phyloP scores from a whole-genome alignment of 2,329 filamentous ascomycete genomes.

The Leptographium lundbergii region DNA sequence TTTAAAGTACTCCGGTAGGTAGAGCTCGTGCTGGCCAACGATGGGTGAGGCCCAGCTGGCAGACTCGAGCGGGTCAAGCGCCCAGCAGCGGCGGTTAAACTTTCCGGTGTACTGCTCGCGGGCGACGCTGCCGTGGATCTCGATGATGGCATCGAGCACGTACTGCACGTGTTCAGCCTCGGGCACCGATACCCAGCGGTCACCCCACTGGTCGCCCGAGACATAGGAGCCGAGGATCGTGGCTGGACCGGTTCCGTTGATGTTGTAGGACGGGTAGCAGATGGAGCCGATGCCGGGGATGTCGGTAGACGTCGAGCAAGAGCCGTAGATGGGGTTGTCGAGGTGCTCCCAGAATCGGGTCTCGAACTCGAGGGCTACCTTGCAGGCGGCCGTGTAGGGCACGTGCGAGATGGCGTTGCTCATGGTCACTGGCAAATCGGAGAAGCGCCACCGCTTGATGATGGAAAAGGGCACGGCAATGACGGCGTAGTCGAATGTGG shows the following conservation, averaged over 20 bases:
- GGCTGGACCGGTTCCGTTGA: conserved; percentile 51
- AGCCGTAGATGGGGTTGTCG: conserved; percentile 45
- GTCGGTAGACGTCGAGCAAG: conserved; percentile 43
- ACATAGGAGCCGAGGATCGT: conserved; percentile 49
- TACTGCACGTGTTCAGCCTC: conserved; percentile 50
- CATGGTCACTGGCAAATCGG: conserved; percentile 26
- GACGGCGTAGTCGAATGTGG: conserved; percentile 54
- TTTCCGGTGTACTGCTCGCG: conserved; percentile 51
- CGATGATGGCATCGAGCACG: conserved; percentile 51
- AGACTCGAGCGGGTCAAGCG: conserved; percentile 44
- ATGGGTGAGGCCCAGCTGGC: conserved; percentile 50
- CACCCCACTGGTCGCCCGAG: conserved; percentile 26
- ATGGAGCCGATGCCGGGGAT: conserved; percentile 48
- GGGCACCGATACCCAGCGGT: conserved; percentile 30
- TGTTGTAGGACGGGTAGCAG: conserved; percentile 55
- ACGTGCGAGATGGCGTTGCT: conserved; percentile 33
- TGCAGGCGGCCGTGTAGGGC: conserved; percentile 34
- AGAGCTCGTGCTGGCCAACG: conserved; percentile 55
- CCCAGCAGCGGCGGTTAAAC: conserved; percentile 55
- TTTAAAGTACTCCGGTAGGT: conserved; percentile 59
- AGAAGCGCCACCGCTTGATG: conserved; percentile 47
- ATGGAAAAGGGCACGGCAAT: conserved; percentile 52
- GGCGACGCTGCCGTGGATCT: conserved; percentile 51
- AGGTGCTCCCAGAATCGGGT: conserved; percentile 48
- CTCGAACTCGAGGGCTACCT: conserved; percentile 54